Conservation (phyloP, 352 stramenopile species). For the Globisporangium alternatum region DNA sequence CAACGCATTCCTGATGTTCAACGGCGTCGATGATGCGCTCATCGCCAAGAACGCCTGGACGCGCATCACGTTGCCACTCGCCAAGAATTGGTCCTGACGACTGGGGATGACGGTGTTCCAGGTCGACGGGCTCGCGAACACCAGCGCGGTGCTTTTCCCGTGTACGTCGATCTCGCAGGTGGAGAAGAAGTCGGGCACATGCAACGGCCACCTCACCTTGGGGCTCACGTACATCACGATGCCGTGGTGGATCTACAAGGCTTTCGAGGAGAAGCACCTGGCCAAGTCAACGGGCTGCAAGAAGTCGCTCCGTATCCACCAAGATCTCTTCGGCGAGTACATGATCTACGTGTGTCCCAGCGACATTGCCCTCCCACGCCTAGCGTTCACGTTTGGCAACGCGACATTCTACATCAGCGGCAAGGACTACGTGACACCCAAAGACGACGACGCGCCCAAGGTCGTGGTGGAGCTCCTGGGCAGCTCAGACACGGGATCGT, state of each 20-base stretch:
- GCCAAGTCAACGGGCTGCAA: not conserved
- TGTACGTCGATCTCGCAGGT: not conserved
- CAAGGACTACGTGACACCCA: not conserved
- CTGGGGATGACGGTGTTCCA: constrained; percentile 2
- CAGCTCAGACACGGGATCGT: not conserved
- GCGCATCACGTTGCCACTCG: not conserved
- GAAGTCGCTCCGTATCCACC: not conserved
- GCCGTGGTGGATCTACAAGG: not conserved
- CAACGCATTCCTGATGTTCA: constrained; percentile 1
- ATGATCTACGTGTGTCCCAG: constrained; percentile 3
- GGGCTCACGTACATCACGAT: not conserved
- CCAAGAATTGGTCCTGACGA: not conserved
- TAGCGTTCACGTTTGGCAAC: constrained; percentile 9
- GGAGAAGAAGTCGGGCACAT: not conserved
- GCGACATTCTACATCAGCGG: constrained; percentile 3
- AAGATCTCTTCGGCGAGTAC: not conserved
- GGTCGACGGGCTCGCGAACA: not conserved
- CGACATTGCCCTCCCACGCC: not conserved
- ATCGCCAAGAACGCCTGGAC: not conserved
- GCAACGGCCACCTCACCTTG: not conserved
- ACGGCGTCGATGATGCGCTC: constrained; percentile 1
- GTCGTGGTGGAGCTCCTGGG: not conserved
- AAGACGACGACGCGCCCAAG: not conserved
- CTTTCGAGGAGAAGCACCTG: constrained; percentile 4
- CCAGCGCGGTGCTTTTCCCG: not conserved